Evolutionary conservation across 225 moss, liverwort and hornwort species (phyloP).

Genomic region (Pseudisothecium myosuroides): DNA sequence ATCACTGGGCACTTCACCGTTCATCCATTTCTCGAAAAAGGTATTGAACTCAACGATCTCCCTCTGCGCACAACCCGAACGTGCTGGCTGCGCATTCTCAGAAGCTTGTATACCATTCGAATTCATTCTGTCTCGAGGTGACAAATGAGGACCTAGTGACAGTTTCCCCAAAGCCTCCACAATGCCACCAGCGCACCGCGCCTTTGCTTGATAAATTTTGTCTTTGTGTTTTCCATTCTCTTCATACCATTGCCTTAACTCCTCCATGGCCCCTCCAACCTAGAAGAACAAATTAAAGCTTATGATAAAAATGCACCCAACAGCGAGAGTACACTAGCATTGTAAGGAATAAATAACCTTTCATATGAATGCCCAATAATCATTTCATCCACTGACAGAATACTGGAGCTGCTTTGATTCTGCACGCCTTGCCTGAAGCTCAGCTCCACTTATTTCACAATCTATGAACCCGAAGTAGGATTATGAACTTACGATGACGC

Average conservation of each 20-base stretch:
- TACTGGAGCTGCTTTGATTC: not conserved
- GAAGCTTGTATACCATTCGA: slow-evolving; percentile 10
- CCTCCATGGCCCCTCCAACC: slow-evolving; percentile 79
- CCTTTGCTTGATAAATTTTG: slow-evolving; percentile 25
- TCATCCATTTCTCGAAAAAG: slow-evolving; percentile 48
- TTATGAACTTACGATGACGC: slow-evolving; percentile 63
- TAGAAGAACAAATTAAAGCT: not conserved
- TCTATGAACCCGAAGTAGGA: not conserved
- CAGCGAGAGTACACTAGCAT: not conserved
- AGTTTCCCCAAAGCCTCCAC: slow-evolving; percentile 53
- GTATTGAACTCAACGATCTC: slow-evolving; percentile 62
- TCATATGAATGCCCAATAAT: not conserved
- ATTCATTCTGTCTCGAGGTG: slow-evolving; percentile 38
- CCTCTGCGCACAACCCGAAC: slow-evolving; percentile 28
- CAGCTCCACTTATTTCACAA: not conserved
- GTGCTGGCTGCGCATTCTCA: slow-evolving; percentile 11
- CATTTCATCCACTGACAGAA: not conserved
- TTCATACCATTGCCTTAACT: slow-evolving; percentile 54
- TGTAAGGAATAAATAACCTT: not conserved
- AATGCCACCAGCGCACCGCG: slow-evolving; percentile 62
- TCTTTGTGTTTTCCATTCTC: slow-evolving; percentile 15
- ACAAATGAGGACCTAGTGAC: slow-evolving; percentile 35
- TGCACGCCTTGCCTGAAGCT: not conserved
- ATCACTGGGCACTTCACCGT: slow-evolving; percentile 47
- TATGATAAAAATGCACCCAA: not conserved